Percentiles rank a stretch among this genome's conserved stretches.
phyloP scores from a whole-genome alignment of 768 basidiomycete species.

The Xanthoconium purpureum region DNA sequence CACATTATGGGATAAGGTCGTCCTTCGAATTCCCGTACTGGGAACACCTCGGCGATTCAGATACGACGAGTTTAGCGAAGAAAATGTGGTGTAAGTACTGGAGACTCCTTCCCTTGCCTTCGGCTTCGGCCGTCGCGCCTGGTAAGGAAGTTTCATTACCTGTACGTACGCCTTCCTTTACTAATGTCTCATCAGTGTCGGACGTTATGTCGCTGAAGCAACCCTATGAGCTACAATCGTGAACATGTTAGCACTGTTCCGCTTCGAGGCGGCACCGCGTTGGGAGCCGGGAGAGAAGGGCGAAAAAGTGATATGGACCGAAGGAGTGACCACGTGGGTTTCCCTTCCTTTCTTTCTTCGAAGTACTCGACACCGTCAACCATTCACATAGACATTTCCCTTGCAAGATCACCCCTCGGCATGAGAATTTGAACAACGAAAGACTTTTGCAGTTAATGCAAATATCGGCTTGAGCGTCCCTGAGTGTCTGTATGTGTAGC shows the following conservation, averaged over 20 bases:
- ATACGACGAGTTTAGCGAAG: no score
- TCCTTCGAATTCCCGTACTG: not conserved
- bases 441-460: not conserved
- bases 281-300: constrained; percentile 4
- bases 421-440: not conserved
- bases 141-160: not conserved
- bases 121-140: constrained; percentile 41
- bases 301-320: constrained; percentile 5
- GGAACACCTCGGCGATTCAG: not conserved
- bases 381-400: not conserved
- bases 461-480: not conserved
- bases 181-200: constrained; percentile 30
- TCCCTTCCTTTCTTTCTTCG: no score
- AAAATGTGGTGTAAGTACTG: no score
- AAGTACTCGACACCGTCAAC: not conserved
- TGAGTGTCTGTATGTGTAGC: not conserved
- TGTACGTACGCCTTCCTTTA: not conserved
- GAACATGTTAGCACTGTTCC: constrained; percentile 7
- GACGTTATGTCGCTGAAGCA: constrained; percentile 37
- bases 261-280: not conserved
- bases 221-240: constrained; percentile 26
- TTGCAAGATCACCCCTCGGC: not conserved
- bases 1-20: not conserved
- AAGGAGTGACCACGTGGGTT: constrained; percentile 11
- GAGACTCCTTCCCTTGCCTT: constrained; percentile 4